Evolutionary conservation across 192 early-diverging fungal species (phyloP), one percentile per base, ranked within the genome.

Genomic region (Kickxella alabastrina): DNA sequence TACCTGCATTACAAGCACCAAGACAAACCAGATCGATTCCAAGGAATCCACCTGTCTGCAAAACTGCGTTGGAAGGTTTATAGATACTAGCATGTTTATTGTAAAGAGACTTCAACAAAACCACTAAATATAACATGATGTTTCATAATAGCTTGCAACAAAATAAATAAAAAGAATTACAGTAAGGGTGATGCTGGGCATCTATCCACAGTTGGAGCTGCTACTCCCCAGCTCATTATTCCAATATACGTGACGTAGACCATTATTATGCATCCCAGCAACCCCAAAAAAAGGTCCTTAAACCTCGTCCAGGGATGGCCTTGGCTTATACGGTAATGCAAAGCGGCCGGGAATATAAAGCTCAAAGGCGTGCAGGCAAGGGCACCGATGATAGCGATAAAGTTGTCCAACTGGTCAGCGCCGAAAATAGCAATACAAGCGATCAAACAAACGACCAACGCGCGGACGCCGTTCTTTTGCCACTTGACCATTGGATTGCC

Each of bases 271-370:
- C 69, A 23, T 28, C 93, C 91, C 73, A 92, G 84, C 3, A 73
- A 59, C 23, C 78, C 80, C 34, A 92, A 41, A 3, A 65, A 9
- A 6, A 83, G 58, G 50, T 92, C 90, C 43, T 81, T 79, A 24
- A 67, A 43, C 9, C 78, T 68, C 2, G 67, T 71, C 44, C 78
- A 57, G 31, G 59, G 62, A 10, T 58, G 62, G 35, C 63, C 55
- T 9, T 78, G 64, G 42, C 75, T 70, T 6, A 80, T 83, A 43
- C 81, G 78, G 49, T 80, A 82, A 68, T 96, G 91, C 75, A 96
- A 87, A 12, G 87, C 64, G 23, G 89, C 74, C 10, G 93, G 93
- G 77, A 89, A 92, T 49, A 93, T 90, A 54, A 93, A 93, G 42
- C 82, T 82, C 23, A 88, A 54, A 12, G 86, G 86, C 4, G 80